Conservation (phyloP, 192 early-diverging fungal species). For the Nowakowskiella sp. region DNA sequence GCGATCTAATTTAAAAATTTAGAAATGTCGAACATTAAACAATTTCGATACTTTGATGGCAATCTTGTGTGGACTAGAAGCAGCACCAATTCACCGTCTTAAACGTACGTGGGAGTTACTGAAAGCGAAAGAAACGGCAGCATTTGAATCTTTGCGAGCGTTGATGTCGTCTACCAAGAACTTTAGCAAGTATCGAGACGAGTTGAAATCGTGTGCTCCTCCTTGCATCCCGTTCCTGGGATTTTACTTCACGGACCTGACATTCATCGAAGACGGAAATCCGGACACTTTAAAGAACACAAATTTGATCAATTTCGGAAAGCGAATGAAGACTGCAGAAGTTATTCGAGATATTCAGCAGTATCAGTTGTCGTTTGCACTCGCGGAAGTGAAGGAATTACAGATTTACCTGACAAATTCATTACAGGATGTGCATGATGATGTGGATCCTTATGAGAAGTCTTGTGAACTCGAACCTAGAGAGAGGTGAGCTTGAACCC, state of each 20-base stretch:
- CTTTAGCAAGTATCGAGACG: conserved; percentile 72
- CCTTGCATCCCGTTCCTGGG: conserved; percentile 68
- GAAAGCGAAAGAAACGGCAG: conserved; percentile 5
- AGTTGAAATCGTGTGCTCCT: conserved; percentile 66
- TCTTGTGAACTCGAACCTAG: conserved; percentile 73
- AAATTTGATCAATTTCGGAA: conserved; percentile 81
- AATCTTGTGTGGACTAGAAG: conserved; percentile 70
- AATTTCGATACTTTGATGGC: conserved; percentile 82
- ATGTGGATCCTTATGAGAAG: conserved; percentile 68
- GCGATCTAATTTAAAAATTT: conserved; percentile 1
- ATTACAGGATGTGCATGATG: conserved; percentile 60
- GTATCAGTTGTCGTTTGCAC: conserved; percentile 74
- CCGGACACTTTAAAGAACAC: conserved; percentile 46
- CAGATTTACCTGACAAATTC: conserved; percentile 59
- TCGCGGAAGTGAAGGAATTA: conserved; percentile 72
- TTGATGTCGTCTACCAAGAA: conserved; percentile 77
- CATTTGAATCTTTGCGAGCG: conserved; percentile 51
- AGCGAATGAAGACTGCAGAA: conserved; percentile 77
- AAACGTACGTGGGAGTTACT: conserved; percentile 73
- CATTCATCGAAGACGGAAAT: conserved; percentile 87
- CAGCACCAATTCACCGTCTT: conserved; percentile 68
- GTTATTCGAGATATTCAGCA: conserved; percentile 83
- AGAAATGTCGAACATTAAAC: conserved; percentile 62
- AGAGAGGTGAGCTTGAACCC: no score
- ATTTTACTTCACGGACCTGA: conserved; percentile 79